phyloP scores from a whole-genome alignment of 495 filamentous ascomycete species.

The Neurospora sp. region DNA sequence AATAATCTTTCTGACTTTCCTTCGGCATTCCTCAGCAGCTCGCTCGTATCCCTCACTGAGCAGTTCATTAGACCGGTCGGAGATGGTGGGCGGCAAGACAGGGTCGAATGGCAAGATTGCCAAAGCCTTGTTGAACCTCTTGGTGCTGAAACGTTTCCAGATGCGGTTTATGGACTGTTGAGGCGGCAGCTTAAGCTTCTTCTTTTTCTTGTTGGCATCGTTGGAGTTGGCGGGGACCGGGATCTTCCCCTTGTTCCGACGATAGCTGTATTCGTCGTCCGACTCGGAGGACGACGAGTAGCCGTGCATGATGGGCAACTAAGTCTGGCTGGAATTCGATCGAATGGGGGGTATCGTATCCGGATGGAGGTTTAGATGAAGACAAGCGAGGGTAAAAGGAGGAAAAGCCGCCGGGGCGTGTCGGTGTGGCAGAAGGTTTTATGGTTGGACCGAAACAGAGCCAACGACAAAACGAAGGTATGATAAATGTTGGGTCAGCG shows the following conservation, averaged over 20 bases:
- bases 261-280: slow-evolving; percentile 25
- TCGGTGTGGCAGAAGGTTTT: not conserved
- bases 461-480: not conserved
- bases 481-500: not conserved
- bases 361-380: not conserved
- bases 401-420: not conserved
- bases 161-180: slow-evolving; percentile 70
- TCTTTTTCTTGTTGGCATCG: slow-evolving; percentile 38
- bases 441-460: slow-evolving; percentile 3
- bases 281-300: slow-evolving; percentile 27
- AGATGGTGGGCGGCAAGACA: slow-evolving; percentile 32
- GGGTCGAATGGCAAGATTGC: slow-evolving; percentile 39
- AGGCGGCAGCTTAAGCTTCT: slow-evolving; percentile 52
- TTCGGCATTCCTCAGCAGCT: slow-evolving; percentile 58
- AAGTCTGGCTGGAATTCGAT: not conserved
- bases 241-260: slow-evolving; percentile 17
- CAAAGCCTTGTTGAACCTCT: slow-evolving; percentile 40
- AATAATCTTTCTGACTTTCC: slow-evolving; percentile 78
- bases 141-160: slow-evolving; percentile 69
- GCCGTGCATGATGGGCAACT: slow-evolving; percentile 23
- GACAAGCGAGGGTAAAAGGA: not conserved
- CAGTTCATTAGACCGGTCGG: slow-evolving; percentile 38
- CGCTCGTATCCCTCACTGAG: slow-evolving; percentile 59
- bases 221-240: slow-evolving; percentile 10
- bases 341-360: not conserved